Evolutionary conservation across 768 basidiomycete species (phyloP).

Genomic region (Saitozyma sp.): DNA sequence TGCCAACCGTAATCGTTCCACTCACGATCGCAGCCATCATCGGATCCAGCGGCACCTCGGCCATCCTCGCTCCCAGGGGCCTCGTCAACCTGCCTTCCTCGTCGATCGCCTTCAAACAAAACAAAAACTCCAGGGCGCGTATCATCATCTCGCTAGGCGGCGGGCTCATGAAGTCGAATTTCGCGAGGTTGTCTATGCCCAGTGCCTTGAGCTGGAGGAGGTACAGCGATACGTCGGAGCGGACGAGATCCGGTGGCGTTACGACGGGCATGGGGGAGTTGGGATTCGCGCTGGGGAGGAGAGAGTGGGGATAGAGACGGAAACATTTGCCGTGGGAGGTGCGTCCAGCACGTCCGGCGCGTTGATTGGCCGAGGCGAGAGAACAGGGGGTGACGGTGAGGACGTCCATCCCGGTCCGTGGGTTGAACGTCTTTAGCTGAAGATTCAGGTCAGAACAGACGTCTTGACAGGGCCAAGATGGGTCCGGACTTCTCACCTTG

Average conservation of each 20-base stretch:
- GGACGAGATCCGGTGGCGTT: constrained; percentile 84
- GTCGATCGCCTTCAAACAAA: constrained; percentile 77
- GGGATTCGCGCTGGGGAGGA: constrained; percentile 55
- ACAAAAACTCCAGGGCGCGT: constrained; percentile 79
- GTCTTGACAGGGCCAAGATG: no score
- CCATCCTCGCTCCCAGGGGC: constrained; percentile 75
- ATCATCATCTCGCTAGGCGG: constrained; percentile 84
- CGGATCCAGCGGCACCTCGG: constrained; percentile 91
- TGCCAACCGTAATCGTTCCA: constrained; percentile 8
- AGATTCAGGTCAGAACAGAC: neutral
- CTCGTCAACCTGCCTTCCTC: constrained; percentile 73
- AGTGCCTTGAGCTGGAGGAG: constrained; percentile 91
- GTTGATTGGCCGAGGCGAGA: constrained; percentile 83
- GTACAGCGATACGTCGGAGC: constrained; percentile 85
- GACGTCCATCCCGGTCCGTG: constrained; percentile 78
- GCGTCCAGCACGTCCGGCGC: constrained; percentile 91
- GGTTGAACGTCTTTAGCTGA: constrained; percentile 87
- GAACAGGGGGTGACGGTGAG: constrained; percentile 81
- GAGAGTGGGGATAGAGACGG: constrained; percentile 74
- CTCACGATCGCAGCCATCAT: constrained; percentile 89
- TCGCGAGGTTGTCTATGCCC: constrained; percentile 89
- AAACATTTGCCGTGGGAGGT: constrained; percentile 91
- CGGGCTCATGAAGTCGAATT: constrained; percentile 87
- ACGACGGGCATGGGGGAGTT: constrained; percentile 60
- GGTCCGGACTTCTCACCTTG: constrained; percentile 63